Base-by-base conservation (phyloP, 495 filamentous ascomycete genomes). In the Coniosporium apollinis region DNA sequence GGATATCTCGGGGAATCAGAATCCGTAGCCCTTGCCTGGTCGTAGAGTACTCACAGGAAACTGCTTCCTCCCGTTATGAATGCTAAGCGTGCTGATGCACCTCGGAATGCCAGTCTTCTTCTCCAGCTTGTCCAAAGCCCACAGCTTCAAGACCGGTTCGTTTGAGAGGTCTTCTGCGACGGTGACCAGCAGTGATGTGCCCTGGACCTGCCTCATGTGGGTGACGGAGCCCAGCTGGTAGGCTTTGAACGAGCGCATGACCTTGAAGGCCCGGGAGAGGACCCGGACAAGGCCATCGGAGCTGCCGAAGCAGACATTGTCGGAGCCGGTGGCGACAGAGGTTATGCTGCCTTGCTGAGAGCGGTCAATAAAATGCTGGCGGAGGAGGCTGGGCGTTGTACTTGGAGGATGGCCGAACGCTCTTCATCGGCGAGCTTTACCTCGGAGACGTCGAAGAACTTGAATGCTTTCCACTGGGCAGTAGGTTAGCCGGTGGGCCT, bases 391-490 rank as follows among this genome's bases (percentile, higher is more conserved):
- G 5, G 33, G 11, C 10, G 20, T 65, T n/a, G 33, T 49, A 80
- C 78, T 54, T 71, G 64, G 48, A 80, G 69, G 25, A 67, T 51
- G 20, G 66, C 61, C 33, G 72, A 62, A 56, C 64, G 71, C 38
- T 69, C 66, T 46, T 80, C 79, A 54, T 85, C 79, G 35, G 79
- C 65, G 39, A 81, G 67, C 54, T 78, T 77, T 56, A 96, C 75
- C 46, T 77, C 74, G 41, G 75, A 72, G 53, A 92, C 82, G 56
- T 94, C 85, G 66, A 97, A 93, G 74, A 97, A 96, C 70, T 89
- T 85, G 65, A 97, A 96, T 35, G 81, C 74, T 81, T 93, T 92
- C 89, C 91, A 94, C 86, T 97, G 51, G 3, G 19, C n/a, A n/a
- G n/a, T n/a, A n/a, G n/a, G n/a, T n/a, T n/a, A n/a, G n/a, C n/a